A percentile compares a stretch with the other conserved stretches of the same genome.
Evolutionary conservation across 2,329 filamentous ascomycete genomes (phyloP).

Genomic region (Colletotrichum shisoi): DNA sequence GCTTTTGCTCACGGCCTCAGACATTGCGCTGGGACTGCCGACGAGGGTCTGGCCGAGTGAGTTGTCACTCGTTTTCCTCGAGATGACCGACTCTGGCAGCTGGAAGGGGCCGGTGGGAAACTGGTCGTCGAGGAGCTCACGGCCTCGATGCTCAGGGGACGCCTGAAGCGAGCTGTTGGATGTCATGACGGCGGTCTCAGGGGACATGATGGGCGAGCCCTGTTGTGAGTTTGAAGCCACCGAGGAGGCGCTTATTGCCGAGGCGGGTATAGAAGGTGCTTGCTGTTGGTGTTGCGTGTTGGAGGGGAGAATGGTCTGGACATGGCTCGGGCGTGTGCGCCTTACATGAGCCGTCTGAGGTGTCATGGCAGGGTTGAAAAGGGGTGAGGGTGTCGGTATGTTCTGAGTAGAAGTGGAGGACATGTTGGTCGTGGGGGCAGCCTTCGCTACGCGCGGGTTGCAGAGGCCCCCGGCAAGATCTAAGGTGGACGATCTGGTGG

Average conservation of each 20-base stretch:
- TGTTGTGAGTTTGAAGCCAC: slow-evolving; percentile 63
- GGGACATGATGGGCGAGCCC: slow-evolving; percentile 65
- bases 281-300: slow-evolving; percentile 42
- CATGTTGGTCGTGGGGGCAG: slow-evolving; percentile 39
- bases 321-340: slow-evolving; percentile 56
- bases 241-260: slow-evolving; percentile 65
- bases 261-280: slow-evolving; percentile 54
- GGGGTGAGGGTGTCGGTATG: slow-evolving; percentile 45
- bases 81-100: slow-evolving; percentile 76
- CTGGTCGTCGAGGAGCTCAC: slow-evolving; percentile 60
- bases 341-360: slow-evolving; percentile 52
- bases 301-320: slow-evolving; percentile 57
- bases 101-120: slow-evolving; percentile 66
- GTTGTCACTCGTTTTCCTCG: slow-evolving; percentile 65
- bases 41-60: slow-evolving; percentile 70
- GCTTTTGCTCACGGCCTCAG: slow-evolving; percentile 50
- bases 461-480: slow-evolving; percentile 32
- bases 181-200: slow-evolving; percentile 61
- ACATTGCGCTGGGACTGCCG: slow-evolving; percentile 65
- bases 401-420: slow-evolving; percentile 48
- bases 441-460: slow-evolving; percentile 24
- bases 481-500: slow-evolving; percentile 33
- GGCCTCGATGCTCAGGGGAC: slow-evolving; percentile 70
- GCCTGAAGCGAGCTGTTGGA: slow-evolving; percentile 70
- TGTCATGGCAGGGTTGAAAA: slow-evolving; percentile 53